A percentile compares a stretch with the other conserved stretches of the same genome.
Evolutionary conservation across 2,329 filamentous ascomycete species (phyloP).

Genomic region (Fusarium sp.): DNA sequence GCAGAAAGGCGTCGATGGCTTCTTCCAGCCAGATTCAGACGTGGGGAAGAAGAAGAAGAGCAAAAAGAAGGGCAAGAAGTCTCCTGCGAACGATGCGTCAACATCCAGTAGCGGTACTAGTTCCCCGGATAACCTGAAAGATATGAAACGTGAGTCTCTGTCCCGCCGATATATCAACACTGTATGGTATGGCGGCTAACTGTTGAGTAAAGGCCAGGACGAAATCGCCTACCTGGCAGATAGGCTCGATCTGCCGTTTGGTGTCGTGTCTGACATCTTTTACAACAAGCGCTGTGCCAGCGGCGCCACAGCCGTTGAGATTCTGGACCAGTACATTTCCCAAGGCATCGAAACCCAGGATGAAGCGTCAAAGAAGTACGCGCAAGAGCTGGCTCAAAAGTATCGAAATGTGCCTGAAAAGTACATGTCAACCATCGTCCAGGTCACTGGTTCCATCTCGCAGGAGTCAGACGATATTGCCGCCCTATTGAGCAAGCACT

Average conservation of each 20-base stretch:
- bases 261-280: constrained; percentile 61
- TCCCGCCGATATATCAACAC: neutral
- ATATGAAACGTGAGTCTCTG: constrained; percentile 51
- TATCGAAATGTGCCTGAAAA: constrained; percentile 60
- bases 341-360: constrained; percentile 55
- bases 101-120: constrained; percentile 33
- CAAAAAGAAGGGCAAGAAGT: constrained; percentile 50
- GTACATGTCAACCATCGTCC: constrained; percentile 61
- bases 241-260: constrained; percentile 58
- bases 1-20: constrained; percentile 86
- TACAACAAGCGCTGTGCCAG: constrained; percentile 56
- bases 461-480: constrained; percentile 60
- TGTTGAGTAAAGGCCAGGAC: constrained; percentile 50
- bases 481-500: constrained; percentile 59
- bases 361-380: constrained; percentile 48
- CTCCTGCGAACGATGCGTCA: constrained; percentile 22
- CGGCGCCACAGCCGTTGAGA: constrained; percentile 58
- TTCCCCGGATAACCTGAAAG: constrained; percentile 41
- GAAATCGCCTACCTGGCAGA: constrained; percentile 63
- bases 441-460: constrained; percentile 55
- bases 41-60: constrained; percentile 58
- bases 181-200: neutral
- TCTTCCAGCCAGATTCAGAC: constrained; percentile 72
- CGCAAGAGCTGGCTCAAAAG: constrained; percentile 55
- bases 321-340: constrained; percentile 61